Conservation (phyloP, 768 basidiomycete genomes). For the Suillus americanus region DNA sequence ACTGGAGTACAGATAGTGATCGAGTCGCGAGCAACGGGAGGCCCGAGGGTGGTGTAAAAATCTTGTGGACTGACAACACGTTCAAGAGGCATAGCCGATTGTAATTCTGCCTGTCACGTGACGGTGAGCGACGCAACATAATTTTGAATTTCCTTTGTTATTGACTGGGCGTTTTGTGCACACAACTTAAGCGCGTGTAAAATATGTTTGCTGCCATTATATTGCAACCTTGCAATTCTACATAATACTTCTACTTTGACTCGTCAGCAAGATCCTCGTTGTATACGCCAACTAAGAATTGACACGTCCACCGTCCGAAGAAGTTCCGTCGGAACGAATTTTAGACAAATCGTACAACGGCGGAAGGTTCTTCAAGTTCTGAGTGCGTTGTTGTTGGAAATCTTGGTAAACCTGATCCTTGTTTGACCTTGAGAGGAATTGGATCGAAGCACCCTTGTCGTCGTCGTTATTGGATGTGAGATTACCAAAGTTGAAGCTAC, state of each 20-base stretch:
- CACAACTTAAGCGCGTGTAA: neutral
- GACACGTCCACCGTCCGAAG: conserved; percentile 13
- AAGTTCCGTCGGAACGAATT: conserved; percentile 19
- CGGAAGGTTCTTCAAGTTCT: conserved; percentile 16
- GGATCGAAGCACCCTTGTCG: conserved; percentile 36
- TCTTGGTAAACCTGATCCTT: conserved; percentile 33
- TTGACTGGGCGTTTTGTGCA: neutral
- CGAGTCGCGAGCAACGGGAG: too few relatives aligned
- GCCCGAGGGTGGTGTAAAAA: too few relatives aligned
- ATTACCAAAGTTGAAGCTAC: conserved; percentile 45
- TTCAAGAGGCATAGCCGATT: too few relatives aligned
- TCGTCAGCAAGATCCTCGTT: neutral
- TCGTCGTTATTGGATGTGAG: conserved; percentile 8
- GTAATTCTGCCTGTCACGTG: too few relatives aligned
- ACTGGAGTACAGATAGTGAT: too few relatives aligned
- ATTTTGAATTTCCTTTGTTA: too few relatives aligned
- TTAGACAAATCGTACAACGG: conserved; percentile 24
- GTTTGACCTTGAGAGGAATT: conserved; percentile 39
- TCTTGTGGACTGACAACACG: too few relatives aligned
- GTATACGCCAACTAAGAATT: neutral
- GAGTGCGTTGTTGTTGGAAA: conserved; percentile 18
- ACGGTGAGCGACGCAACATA: too few relatives aligned
- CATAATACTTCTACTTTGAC: neutral
- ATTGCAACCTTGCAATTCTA: neutral
- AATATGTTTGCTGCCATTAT: neutral